phyloP scores from a whole-genome alignment of 192 early-diverging fungal genomes.

The Gigaspora rosea region DNA sequence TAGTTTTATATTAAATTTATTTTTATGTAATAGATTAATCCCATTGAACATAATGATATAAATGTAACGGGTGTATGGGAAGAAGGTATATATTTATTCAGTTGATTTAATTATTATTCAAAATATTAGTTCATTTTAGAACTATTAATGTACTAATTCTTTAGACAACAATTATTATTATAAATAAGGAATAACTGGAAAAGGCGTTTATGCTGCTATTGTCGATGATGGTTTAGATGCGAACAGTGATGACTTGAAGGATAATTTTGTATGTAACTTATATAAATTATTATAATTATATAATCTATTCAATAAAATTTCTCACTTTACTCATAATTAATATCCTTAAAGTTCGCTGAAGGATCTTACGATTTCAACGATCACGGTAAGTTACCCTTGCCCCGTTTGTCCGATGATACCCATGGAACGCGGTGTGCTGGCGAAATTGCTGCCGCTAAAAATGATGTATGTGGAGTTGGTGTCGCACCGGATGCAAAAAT shows the following conservation, averaged over 20 bases:
- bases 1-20: background rate
- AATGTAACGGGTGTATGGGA: constrained; percentile 94
- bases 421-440: constrained; percentile 99
- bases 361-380: constrained; percentile 98
- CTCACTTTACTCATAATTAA: constrained; percentile 27
- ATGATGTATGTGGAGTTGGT: constrained; percentile 92
- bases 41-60: constrained; percentile 70
- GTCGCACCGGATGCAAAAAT: constrained; percentile 88
- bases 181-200: constrained; percentile 74
- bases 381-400: constrained; percentile 71
- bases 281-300: background rate
- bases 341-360: constrained; percentile 50
- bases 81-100: constrained; percentile 52
- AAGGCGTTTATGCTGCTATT: constrained; percentile 83
- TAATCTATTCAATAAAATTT: background rate
- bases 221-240: constrained; percentile 97
- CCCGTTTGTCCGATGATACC: constrained; percentile 72
- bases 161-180: background rate
- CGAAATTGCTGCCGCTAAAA: constrained; percentile 90
- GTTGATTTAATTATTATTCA: background rate
- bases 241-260: constrained; percentile 75
- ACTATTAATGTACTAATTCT: background rate
- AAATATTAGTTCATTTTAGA: background rate
- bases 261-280: constrained; percentile 77
- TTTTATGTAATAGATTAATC: constrained; percentile 47